Conservation (phyloP, 208 protist genomes). For the Leishmania tropica region DNA sequence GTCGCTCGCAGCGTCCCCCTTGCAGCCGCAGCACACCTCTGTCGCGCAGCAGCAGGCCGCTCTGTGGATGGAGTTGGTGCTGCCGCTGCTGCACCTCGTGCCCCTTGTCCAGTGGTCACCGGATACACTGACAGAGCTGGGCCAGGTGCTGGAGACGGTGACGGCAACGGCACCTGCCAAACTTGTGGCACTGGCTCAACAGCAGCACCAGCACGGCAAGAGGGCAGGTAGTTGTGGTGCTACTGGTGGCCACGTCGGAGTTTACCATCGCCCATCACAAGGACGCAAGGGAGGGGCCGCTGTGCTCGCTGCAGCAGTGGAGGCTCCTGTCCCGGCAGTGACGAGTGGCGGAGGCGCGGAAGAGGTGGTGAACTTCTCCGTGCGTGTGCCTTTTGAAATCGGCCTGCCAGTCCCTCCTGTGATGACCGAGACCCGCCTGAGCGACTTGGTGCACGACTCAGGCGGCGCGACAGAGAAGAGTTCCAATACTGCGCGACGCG, state of each 20-base stretch:
- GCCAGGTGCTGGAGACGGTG: constrained; percentile 26
- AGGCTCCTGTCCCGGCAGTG: background rate
- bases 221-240: background rate
- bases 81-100: constrained; percentile 49
- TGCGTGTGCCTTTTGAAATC: constrained; percentile 33
- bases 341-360: constrained; percentile 6
- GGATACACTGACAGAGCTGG: constrained; percentile 30
- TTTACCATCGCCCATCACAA: background rate
- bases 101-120: constrained; percentile 38
- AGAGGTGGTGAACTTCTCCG: constrained; percentile 24
- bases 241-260: background rate
- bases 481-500: background rate
- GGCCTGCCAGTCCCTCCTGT: constrained; percentile 13
- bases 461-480: background rate
- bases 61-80: constrained; percentile 23
- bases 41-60: constrained; percentile 14
- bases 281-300: background rate
- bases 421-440: background rate
- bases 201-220: constrained; percentile 14
- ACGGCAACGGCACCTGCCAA: constrained; percentile 13
- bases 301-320: background rate
- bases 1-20: background rate
- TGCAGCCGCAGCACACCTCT: constrained; percentile 2
- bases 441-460: background rate
- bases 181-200: constrained; percentile 18